Evolutionary conservation across 257 asterid genomes (phyloP).

Genomic region (Nemophila menziesii): DNA sequence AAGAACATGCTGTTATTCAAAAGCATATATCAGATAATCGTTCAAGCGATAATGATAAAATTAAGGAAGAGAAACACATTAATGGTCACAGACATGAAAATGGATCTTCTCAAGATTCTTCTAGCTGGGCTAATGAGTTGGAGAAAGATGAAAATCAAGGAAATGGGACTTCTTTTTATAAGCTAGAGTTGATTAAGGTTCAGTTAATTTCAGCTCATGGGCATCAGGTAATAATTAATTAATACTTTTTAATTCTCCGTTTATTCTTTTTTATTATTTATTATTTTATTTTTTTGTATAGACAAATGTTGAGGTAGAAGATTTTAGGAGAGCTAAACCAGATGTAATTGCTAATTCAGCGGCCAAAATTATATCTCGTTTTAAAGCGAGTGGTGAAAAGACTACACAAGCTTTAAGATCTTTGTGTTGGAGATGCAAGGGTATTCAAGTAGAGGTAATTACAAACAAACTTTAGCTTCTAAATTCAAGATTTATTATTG

Average conservation of each 20-base stretch:
- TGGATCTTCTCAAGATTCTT: constrained; percentile 36
- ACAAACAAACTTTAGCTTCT: neutral
- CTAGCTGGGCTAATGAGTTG: constrained; percentile 53
- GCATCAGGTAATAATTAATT: constrained; percentile 33
- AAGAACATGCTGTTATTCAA: constrained; percentile 70
- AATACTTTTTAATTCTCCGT: neutral
- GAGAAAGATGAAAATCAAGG: constrained; percentile 62
- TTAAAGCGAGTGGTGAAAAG: constrained; percentile 92
- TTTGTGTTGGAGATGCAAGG: constrained; percentile 93
- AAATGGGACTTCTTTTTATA: constrained; percentile 81
- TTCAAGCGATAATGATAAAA: constrained; percentile 20
- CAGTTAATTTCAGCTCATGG: constrained; percentile 74
- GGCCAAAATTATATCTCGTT: constrained; percentile 69
- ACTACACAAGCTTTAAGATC: constrained; percentile 83
- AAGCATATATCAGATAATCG: constrained; percentile 51
- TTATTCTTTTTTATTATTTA: neutral
- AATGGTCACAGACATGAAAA: constrained; percentile 54
- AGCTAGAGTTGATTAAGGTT: constrained; percentile 76
- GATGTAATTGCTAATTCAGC: constrained; percentile 97
- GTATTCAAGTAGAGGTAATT: constrained; percentile 97
- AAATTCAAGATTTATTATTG: neutral
- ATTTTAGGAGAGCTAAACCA: constrained; percentile 75
- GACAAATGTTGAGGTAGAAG: constrained; percentile 67
- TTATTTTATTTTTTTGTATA: constrained; percentile 18
- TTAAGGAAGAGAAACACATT: constrained; percentile 34